Conservation (phyloP, 108 stramenopile species). For the Skeletonema tropicum region DNA sequence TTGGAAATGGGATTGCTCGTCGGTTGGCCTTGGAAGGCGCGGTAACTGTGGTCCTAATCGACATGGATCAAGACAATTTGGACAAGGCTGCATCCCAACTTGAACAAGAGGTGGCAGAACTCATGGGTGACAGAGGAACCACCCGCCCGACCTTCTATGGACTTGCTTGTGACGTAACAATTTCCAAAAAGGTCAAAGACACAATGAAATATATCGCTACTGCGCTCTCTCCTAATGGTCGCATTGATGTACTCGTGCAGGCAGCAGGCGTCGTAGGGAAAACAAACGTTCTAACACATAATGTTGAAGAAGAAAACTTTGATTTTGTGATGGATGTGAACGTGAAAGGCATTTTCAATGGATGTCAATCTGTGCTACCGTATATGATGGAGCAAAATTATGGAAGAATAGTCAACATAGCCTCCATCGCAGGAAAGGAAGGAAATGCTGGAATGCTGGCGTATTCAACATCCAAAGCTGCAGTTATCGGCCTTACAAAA, state of each 20-base stretch:
- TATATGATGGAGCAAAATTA: conserved; percentile 64
- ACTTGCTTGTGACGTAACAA: conserved; percentile 58
- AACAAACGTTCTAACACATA: conserved; percentile 52
- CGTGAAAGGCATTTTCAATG: conserved; percentile 62
- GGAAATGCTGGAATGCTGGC: conserved; percentile 75
- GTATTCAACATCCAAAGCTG: conserved; percentile 71
- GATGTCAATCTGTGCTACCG: conserved; percentile 59
- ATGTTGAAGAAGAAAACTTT: conserved; percentile 59
- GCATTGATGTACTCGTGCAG: conserved; percentile 59
- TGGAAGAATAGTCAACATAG: conserved; percentile 74
- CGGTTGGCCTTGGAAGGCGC: conserved; percentile 61
- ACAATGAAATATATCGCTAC: conserved; percentile 51
- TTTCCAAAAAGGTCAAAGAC: conserved; percentile 34
- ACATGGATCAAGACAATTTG: conserved; percentile 41
- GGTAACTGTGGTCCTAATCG: conserved; percentile 42
- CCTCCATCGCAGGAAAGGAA: conserved; percentile 71
- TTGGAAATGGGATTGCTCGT: conserved; percentile 65
- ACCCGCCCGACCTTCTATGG: conserved; percentile 21
- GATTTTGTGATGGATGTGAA: conserved; percentile 63
- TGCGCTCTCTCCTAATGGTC: conserved; percentile 22
- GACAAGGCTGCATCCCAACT: conserved; percentile 45
- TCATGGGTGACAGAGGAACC: background rate
- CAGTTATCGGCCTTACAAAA: conserved; percentile 76
- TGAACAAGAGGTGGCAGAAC: conserved; percentile 18
- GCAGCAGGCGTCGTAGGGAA: conserved; percentile 61